A percentile compares a stretch with the other conserved stretches of the same genome.
Conservation (phyloP, 805 yeast species). For the Yarrowia phangngaensis region DNA sequence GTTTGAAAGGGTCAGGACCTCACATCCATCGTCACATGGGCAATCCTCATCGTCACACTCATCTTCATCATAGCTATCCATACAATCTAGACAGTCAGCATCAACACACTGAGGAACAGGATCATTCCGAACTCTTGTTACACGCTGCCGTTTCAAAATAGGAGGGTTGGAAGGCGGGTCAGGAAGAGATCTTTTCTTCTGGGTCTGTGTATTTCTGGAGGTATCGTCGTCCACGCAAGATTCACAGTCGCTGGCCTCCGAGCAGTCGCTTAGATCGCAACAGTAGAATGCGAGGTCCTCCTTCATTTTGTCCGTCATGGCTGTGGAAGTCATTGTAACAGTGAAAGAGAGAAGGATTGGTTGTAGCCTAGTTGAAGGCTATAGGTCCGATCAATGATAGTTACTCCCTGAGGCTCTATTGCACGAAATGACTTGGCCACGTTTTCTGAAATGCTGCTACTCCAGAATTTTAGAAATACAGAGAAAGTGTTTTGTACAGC, state of each 20-base stretch:
- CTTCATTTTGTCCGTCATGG: slow-evolving; percentile 11
- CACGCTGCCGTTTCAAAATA: slow-evolving; percentile 2
- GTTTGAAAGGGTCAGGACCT: slow-evolving; percentile 13
- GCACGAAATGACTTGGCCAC: no score
- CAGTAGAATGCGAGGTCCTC: slow-evolving; percentile 23
- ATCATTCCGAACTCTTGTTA: slow-evolving; percentile 11
- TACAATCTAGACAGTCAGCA: slow-evolving; percentile 20
- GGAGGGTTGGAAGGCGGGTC: slow-evolving; percentile 3
- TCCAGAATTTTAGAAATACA: no score
- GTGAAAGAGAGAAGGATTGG: no score
- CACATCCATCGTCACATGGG: slow-evolving; percentile 16
- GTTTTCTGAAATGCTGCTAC: no score
- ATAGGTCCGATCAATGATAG: no score
- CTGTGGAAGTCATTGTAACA: not conserved
- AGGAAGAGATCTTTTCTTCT: not conserved
- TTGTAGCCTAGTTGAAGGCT: no score
- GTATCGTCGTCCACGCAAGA: slow-evolving; percentile 1
- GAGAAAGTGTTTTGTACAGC: no score
- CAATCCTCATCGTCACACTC: slow-evolving; percentile 19
- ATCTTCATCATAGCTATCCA: no score
- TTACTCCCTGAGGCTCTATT: no score
- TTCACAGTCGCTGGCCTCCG: slow-evolving; percentile 23
- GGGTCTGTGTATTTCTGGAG: no score
- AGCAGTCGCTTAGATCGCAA: slow-evolving; percentile 24
- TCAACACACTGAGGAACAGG: slow-evolving; percentile 12